Base-by-base conservation (phyloP, 2,329 filamentous ascomycete genomes). In the Metarhizium brunneum region DNA sequence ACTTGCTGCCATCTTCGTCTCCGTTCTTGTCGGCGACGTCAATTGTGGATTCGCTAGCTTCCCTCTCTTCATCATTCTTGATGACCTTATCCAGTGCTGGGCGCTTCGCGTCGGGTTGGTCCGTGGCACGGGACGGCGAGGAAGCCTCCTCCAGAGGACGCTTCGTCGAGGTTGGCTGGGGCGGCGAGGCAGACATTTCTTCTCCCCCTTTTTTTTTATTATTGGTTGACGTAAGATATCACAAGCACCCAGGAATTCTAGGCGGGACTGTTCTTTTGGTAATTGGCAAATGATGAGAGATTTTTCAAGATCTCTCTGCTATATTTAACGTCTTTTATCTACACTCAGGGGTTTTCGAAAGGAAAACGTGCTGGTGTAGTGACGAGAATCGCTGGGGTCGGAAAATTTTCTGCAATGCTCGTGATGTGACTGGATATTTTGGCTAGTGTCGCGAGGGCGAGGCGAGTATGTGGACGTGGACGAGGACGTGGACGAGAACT, bases 121-220 rank as follows among this genome's bases (percentile, higher is more conserved):
- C 94, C 69, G 84, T 90, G 43, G 88, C 87, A 60, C 88, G 88
- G 36, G 91, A 95, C 40, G 94, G 94, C 10, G 94, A 99, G 18
- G 94, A 97, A 11, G 92, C 88, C 69, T 97, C 94, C 79, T 99
- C 94, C 62, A 99, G 84, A 59, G 94, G 94, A 68, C 94, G 91
- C 83, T 99, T 99, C 60, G 82, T 78, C 64, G 84, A 86, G 57
- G 85, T 87, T 52, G 83, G 83, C 59, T 79, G 78, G 59, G 78
- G 74, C 35, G 83, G 83, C 62, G 83, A 90, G 60, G 86, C 81
- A 75, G 88, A 91, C 88, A 92, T 92, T 64, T 25, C 25, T 72
- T 82, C 6, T 25, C 45, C 18, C 11, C 52, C 45, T 45, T 47
- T 47, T 16, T 16, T 40, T 55, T 53, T 7, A 48, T 25, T 25